Percentiles rank a stretch among this genome's conserved stretches.
Conservation (phyloP, 1,139 yeast genomes). For the Yamadazyma buinensis region DNA sequence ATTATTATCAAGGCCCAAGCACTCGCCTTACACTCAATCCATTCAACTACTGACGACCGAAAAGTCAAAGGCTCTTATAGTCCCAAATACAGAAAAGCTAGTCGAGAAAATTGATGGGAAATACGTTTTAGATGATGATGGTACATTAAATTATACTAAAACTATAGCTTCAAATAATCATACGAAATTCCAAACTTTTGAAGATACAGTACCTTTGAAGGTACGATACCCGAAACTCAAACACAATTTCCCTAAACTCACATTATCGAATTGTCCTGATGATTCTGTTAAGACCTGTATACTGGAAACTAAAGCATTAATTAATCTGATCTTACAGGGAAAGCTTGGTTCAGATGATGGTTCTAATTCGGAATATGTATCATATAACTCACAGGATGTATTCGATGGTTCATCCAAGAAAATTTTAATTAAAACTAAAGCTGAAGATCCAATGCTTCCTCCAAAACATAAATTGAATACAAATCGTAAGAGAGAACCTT, state of each 20-base stretch:
- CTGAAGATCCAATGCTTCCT: constrained; percentile 85
- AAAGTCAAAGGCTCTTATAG: constrained; percentile 1
- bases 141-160: constrained; percentile 24
- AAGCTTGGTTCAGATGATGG: constrained; percentile 16
- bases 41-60: not conserved
- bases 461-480: constrained; percentile 73
- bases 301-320: constrained; percentile 25
- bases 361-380: constrained; percentile 16
- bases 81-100: constrained; percentile 3
- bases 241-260: constrained; percentile 38
- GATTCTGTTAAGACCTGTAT: constrained; percentile 23
- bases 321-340: constrained; percentile 20
- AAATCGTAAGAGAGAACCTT: constrained; percentile 59
- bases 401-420: constrained; percentile 19
- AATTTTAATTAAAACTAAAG: constrained; percentile 32
- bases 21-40: constrained; percentile 16
- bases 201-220: constrained; percentile 42
- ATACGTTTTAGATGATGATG: constrained; percentile 24
- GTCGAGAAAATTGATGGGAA: too few relatives aligned
- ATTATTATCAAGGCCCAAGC: constrained; percentile 27
- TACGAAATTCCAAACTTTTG: constrained; percentile 25
- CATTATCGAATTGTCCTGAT: constrained; percentile 26
- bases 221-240: constrained; percentile 35
- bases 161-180: constrained; percentile 21
- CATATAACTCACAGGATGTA: constrained; percentile 18